A percentile compares a stretch with the other conserved stretches of the same genome.
Conservation (phyloP, 2,329 filamentous ascomycete genomes). For the Simplicillium sp. region DNA sequence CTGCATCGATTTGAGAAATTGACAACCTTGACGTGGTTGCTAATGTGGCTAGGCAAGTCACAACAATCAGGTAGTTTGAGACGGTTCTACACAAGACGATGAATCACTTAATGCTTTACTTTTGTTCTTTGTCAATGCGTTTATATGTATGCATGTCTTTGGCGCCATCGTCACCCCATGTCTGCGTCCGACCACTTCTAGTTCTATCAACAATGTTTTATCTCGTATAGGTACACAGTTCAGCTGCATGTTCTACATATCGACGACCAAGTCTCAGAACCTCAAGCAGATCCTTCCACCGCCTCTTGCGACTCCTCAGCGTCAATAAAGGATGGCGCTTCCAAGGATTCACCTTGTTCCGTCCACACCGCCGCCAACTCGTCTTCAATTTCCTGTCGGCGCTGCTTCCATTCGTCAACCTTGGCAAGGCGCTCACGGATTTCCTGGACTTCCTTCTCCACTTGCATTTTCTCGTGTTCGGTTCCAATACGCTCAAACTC, state of each 20-base stretch:
- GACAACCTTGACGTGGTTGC: too few relatives aligned
- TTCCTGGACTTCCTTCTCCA: slow-evolving; percentile 84
- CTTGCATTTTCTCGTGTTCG: slow-evolving; percentile 82
- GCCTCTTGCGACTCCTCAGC: slow-evolving; percentile 7
- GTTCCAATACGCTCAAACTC: slow-evolving; percentile 91
- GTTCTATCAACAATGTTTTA: too few relatives aligned
- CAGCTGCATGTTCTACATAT: background rate
- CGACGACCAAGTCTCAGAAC: background rate
- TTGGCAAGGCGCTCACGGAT: slow-evolving; percentile 69
- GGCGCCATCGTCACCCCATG: too few relatives aligned
- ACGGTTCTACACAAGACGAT: too few relatives aligned
- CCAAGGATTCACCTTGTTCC: slow-evolving; percentile 37
- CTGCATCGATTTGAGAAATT: too few relatives aligned
- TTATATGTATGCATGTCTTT: too few relatives aligned
- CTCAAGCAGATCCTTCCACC: background rate
- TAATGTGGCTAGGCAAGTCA: too few relatives aligned
- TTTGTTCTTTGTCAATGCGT: too few relatives aligned
- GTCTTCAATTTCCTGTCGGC: slow-evolving; percentile 70
- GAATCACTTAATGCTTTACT: too few relatives aligned
- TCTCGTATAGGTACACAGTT: too few relatives aligned
- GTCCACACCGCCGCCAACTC: slow-evolving; percentile 63
- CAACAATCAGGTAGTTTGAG: too few relatives aligned
- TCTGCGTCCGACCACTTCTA: too few relatives aligned
- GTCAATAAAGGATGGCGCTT: slow-evolving; percentile 35
- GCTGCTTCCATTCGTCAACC: slow-evolving; percentile 75